Evolutionary conservation across 495 filamentous ascomycete genomes (phyloP).

Genomic region (Hypoxylon rickii): DNA sequence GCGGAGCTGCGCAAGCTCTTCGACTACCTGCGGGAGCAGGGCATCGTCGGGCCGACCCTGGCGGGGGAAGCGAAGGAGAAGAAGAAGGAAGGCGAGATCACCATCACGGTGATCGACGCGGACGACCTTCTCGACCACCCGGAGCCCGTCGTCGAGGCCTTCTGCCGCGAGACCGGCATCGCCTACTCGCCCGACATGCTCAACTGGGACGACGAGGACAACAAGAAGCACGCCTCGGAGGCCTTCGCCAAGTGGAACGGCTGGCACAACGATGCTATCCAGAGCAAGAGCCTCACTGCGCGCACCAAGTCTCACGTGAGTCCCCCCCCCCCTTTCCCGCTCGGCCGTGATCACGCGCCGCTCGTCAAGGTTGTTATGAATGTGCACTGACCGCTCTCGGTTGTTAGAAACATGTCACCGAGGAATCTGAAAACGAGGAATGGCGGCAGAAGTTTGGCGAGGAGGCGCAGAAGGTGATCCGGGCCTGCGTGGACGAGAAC

Average conservation of each 20-base stretch:
- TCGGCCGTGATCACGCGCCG: too few species aligned
- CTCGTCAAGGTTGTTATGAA: too few species aligned
- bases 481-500: slow-evolving; percentile 76
- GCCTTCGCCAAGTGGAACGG: slow-evolving; percentile 95
- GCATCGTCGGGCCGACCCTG: slow-evolving; percentile 65
- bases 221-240: slow-evolving; percentile 63
- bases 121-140: slow-evolving; percentile 91
- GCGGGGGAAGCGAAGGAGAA: slow-evolving; percentile 48
- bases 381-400: too few species aligned
- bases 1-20: slow-evolving; percentile 82
- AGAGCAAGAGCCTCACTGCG: slow-evolving; percentile 72
- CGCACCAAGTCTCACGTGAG: slow-evolving; percentile 68
- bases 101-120: slow-evolving; percentile 88
- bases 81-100: slow-evolving; percentile 23
- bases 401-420: slow-evolving; percentile 46
- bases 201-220: slow-evolving; percentile 74
- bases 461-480: slow-evolving; percentile 74
- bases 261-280: slow-evolving; percentile 92
- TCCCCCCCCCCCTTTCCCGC: too few species aligned
- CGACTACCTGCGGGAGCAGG: slow-evolving; percentile 70
- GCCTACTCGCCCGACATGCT: slow-evolving; percentile 76
- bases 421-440: slow-evolving; percentile 71
- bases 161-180: slow-evolving; percentile 77
- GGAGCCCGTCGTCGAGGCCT: slow-evolving; percentile 69
- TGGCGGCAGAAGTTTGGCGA: slow-evolving; percentile 85